Percentiles rank a stretch among this genome's conserved stretches.
These are phyloP conservation scores for Ceratobasidium sp. DNA, from an alignment of 1,284 basidiomycete genomes.

Conservation along the genomic window DNA sequence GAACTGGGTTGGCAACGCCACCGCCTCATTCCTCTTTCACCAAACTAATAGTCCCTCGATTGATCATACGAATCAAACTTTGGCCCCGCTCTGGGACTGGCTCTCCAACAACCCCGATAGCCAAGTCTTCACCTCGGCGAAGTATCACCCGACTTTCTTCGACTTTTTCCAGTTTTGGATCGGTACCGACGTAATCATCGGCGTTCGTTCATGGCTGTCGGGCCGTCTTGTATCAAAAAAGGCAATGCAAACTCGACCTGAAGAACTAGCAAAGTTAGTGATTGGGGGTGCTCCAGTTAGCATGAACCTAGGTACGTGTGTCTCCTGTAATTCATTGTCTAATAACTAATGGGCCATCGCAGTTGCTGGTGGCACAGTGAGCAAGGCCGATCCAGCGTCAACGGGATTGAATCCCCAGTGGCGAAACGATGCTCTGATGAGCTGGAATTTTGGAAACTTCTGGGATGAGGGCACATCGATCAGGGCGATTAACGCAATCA, in stretches of 20 bases:
- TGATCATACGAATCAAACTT: not conserved
- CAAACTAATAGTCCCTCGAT: slow-evolving; percentile 1
- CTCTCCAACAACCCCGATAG: not conserved
- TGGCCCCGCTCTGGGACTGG: slow-evolving; percentile 16
- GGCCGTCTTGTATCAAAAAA: not conserved
- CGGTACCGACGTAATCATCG: not conserved
- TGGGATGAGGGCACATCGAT: slow-evolving; percentile 51
- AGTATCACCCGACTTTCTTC: slow-evolving; percentile 4
- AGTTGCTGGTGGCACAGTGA: slow-evolving; percentile 55
- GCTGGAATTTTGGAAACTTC: slow-evolving; percentile 43
- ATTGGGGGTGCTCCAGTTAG: not conserved
- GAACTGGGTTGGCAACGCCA: not conserved
- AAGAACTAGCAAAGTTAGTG: not conserved
- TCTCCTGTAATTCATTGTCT: not conserved
- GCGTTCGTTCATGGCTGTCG: not conserved
- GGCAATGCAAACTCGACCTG: not conserved
- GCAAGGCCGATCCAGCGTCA: slow-evolving; percentile 50
- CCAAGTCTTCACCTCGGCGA: not conserved
- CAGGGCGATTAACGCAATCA: slow-evolving; percentile 46
- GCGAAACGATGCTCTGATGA: slow-evolving; percentile 51
- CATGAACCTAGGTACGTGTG: not conserved
- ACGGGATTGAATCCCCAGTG: slow-evolving; percentile 56
- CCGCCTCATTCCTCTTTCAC: slow-evolving; percentile 2
- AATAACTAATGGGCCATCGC: not conserved
- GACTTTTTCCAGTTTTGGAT: not conserved